A percentile compares a stretch with the other conserved stretches of the same genome.
Evolutionary conservation across 2,329 filamentous ascomycete species (phyloP).

Genomic region (Talaromyces marneffei): DNA sequence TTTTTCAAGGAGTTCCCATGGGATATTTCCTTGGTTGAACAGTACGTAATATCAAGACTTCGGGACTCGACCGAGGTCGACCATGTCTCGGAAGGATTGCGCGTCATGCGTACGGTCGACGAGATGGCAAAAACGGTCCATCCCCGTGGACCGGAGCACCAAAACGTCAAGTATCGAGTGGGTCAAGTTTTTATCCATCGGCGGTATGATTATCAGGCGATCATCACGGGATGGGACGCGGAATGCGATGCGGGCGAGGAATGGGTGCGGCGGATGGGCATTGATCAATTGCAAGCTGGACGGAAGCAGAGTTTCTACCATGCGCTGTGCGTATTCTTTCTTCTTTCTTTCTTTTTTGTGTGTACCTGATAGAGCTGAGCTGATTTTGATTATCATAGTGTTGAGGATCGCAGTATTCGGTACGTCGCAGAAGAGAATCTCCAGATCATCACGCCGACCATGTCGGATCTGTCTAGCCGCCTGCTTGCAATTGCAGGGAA

Average conservation of each 20-base stretch:
- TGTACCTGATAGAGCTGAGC: background rate
- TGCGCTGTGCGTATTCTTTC: slow-evolving; percentile 63
- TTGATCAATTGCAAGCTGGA: slow-evolving; percentile 56
- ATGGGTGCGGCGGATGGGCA: slow-evolving; percentile 59
- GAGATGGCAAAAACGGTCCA: slow-evolving; percentile 48
- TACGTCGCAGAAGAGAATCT: slow-evolving; percentile 82
- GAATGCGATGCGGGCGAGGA: slow-evolving; percentile 54
- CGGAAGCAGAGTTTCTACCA: slow-evolving; percentile 73
- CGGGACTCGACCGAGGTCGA: slow-evolving; percentile 47
- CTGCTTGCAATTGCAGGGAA: slow-evolving; percentile 69
- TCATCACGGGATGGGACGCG: slow-evolving; percentile 82
- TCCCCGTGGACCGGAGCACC: slow-evolving; percentile 28
- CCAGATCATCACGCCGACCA: slow-evolving; percentile 49
- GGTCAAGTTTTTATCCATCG: slow-evolving; percentile 81
- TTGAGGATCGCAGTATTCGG: slow-evolving; percentile 61
- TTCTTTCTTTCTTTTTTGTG: background rate
- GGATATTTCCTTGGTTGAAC: slow-evolving; percentile 65
- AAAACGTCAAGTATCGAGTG: slow-evolving; percentile 59
- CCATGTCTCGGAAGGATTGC: slow-evolving; percentile 50
- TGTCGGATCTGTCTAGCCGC: slow-evolving; percentile 45
- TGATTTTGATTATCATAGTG: slow-evolving; percentile 40
- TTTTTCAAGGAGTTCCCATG: slow-evolving; percentile 62
- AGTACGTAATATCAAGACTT: slow-evolving; percentile 61
- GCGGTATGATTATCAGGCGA: slow-evolving; percentile 70
- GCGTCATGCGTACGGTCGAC: slow-evolving; percentile 53